Base-by-base conservation (phyloP, 2,329 filamentous ascomycete species). In the Penicillium palitans region DNA sequence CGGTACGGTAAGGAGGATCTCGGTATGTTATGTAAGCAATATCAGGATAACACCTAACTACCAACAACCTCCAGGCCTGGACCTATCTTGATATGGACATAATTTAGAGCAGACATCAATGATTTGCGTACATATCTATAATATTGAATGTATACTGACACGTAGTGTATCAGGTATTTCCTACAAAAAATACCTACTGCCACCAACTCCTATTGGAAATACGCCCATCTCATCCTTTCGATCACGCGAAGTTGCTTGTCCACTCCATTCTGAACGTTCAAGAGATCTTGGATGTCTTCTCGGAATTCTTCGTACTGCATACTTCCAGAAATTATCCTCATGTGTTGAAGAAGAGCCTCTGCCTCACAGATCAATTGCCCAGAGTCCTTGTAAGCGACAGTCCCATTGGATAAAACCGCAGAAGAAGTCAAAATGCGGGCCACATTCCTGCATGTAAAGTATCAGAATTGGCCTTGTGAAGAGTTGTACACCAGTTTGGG, bases 301-400 rank as follows among this genome's bases (percentile, higher is more conserved):
- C 92, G 76, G 69, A 99, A 97, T 68, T 97, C 93, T 67, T 87
- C 86, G 69, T 89, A 87, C 13, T 96, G 84, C 44, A 90, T 85
- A 1, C 84, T 81, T 0, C 91, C 91, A 65, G 98, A 84, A 41
- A 92, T 77, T 24, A 78, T 81, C 52, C 80, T 80, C 2, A 89
- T 88, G 45, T 89, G 83, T 66, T 85, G 85, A 46, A 92, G 85
- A 52, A 99, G 80, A 31, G 92, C 83, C 67, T 98, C 92, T 4
- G 93, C 88, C 73, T 99, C 93, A 72, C 91, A 96, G 5, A 99
- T 81, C 42, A 99, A 79, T 59, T 97, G 79, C 1, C 95, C 95
- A 67, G 96, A 91, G 67, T 98, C 92, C 75, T 93, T 96, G 80
- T 96, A 97, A 2, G 89, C 88, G 49, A 98, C 81, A 61, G 93